Base-by-base conservation (phyloP, 2,329 filamentous ascomycete genomes). In the Fusarium xyrophilum region DNA sequence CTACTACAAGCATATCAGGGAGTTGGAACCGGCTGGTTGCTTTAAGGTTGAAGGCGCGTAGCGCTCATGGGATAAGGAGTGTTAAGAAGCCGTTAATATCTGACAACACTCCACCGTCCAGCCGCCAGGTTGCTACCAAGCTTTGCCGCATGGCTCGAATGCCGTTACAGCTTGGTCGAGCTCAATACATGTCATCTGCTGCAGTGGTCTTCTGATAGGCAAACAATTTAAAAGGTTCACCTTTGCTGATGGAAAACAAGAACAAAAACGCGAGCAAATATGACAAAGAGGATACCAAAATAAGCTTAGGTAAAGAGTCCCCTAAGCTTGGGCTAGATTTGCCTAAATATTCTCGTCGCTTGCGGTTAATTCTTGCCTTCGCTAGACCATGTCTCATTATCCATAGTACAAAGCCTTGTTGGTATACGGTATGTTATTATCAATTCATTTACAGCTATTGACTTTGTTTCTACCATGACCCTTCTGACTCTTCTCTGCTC, bases 391-490 rank as follows among this genome's bases (percentile, higher is more conserved):
- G 21, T 25, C 17, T 25, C 11, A 32, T 19, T 10, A 13, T 5
- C 5, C 7, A n/a, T 4, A 19, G 1, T 25, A 11, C 6, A 2
- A 25, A 14, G 6, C 13, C 4, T 19, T 14, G 17, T 10, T 36
- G 4, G 7, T 23, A 4, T 13, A 12, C 5, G 12, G 9, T 25
- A 15, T 32, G 2, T n/a, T 23, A 19, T n/a, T n/a, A 5, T 2
- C 13, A 9, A 28, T 40, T 33, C 5, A n/a, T 15, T 12, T 11
- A 1, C 5, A 27, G 11, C 1, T n/a, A 46, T 33, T 10, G 7
- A 28, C 3, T 7, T n/a, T 1, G 4, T 25, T 12, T 11, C 27
- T 61, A 73, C 71, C 71, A 74, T 23, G 56, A 46, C 9, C 60
- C 60, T 14, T 48, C 51, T 5, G 53, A 59, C 4, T 39, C 38